These are phyloP conservation scores for Hyphopichia wangnamkhiaoensis DNA, from an alignment of 1,139 yeast genomes.

Conservation along the genomic window DNA sequence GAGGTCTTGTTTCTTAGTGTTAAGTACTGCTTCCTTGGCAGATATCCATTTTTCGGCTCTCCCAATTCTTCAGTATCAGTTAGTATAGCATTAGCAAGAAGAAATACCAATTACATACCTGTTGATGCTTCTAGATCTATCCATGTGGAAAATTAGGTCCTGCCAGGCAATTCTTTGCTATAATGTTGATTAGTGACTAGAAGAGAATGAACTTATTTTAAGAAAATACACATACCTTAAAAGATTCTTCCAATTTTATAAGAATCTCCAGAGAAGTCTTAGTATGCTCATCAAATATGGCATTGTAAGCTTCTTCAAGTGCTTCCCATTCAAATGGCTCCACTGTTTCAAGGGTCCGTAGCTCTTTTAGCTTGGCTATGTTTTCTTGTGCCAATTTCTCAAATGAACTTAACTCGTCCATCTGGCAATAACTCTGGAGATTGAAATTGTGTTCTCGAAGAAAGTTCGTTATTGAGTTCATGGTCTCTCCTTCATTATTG, in stretches of 20 bases:
- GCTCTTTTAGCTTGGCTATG: neutral
- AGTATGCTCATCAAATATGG: slow-evolving; percentile 18
- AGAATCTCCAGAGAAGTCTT: slow-evolving; percentile 14
- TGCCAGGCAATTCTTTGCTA: slow-evolving; percentile 22
- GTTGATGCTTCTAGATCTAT: slow-evolving; percentile 20
- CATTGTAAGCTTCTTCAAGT: slow-evolving; percentile 16
- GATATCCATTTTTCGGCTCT: slow-evolving; percentile 22
- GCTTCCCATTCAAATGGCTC: slow-evolving; percentile 17
- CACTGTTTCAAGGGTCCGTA: neutral
- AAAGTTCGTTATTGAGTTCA: neutral
- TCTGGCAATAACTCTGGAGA: neutral
- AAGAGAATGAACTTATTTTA: slow-evolving; percentile 9
- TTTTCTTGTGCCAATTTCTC: neutral
- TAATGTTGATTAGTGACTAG: too few relatives aligned
- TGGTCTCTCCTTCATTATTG: too few relatives aligned
- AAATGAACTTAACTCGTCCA: neutral
- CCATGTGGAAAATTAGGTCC: slow-evolving; percentile 20
- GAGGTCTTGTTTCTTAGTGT: slow-evolving; percentile 15
- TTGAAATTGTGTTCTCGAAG: neutral
- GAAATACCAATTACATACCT: slow-evolving; percentile 10
- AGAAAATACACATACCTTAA: slow-evolving; percentile 13
- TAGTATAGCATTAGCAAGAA: too few relatives aligned
- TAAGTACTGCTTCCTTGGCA: slow-evolving; percentile 17
- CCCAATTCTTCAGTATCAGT: slow-evolving; percentile 14
- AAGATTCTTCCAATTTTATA: slow-evolving; percentile 17